Evolutionary conservation across 768 basidiomycete species (phyloP).

Genomic region (Exsudoporus frostii): DNA sequence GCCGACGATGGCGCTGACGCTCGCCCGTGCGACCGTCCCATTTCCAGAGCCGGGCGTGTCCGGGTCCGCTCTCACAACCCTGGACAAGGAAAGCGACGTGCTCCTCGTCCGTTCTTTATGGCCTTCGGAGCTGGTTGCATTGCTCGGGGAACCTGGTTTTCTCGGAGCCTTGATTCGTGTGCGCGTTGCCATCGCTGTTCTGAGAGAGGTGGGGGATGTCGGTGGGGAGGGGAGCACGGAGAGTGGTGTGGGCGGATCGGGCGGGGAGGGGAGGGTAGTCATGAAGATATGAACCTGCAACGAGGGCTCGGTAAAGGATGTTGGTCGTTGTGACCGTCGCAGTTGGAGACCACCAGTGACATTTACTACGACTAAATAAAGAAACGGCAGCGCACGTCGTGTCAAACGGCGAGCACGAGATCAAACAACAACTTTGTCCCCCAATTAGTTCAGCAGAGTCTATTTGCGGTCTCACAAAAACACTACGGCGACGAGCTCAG

Average conservation of each 20-base stretch:
- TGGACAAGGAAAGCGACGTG: conserved; percentile 5
- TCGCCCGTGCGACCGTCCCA: background rate
- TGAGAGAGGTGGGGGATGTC: conserved; percentile 16
- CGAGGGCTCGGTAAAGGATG: background rate
- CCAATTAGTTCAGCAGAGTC: background rate
- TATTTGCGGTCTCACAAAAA: conserved; percentile 5
- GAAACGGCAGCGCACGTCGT: background rate
- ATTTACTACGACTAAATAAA: background rate
- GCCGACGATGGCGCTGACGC: background rate
- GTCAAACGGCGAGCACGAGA: background rate
- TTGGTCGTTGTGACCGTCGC: conserved; percentile 1
- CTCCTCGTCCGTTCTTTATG: background rate
- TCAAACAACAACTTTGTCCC: background rate
- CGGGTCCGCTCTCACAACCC: background rate
- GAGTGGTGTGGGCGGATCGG: background rate
- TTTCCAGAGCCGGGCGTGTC: background rate
- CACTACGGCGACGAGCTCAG: conserved; percentile 16
- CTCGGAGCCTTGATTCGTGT: conserved; percentile 10
- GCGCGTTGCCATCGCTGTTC: conserved; percentile 5
- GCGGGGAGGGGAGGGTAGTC: background rate
- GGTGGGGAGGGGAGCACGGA: conserved; percentile 18
- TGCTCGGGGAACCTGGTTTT: background rate
- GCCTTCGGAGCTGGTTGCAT: background rate
- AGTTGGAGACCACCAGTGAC: background rate
- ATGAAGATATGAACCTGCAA: background rate